These are phyloP conservation scores for Diaporthe sp. DNA, from an alignment of 2,329 filamentous ascomycete species.

Conservation along the genomic window DNA sequence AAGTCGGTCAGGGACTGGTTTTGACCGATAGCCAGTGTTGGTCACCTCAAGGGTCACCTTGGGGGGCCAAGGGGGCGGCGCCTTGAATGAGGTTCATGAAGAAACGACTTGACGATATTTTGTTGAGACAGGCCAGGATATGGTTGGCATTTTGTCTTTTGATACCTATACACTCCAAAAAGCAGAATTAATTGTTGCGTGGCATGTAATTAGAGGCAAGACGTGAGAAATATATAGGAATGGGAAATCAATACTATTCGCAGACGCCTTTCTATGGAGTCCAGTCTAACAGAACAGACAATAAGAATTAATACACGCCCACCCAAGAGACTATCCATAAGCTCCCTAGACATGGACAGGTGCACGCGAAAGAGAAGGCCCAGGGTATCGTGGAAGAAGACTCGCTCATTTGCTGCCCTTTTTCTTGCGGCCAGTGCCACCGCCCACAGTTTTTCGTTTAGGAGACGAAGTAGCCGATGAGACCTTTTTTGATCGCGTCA, in stretches of 20 bases:
- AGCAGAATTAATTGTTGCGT: not conserved
- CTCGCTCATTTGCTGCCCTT: constrained; percentile 37
- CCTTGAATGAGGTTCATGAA: constrained; percentile 22
- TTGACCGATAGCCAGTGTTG: not conserved
- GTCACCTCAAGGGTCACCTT: not conserved
- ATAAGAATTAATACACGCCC: constrained; percentile 11
- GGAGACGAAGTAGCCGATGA: constrained; percentile 47
- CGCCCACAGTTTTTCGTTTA: constrained; percentile 56
- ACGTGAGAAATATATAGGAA: not conserved
- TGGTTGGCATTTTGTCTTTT: constrained; percentile 16
- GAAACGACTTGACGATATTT: constrained; percentile 17
- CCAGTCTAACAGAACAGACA: constrained; percentile 23
- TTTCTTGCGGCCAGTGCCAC: constrained; percentile 47
- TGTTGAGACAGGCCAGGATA: not conserved
- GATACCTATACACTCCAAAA: constrained; percentile 32
- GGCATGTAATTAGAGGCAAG: not conserved
- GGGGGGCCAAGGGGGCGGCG: too few species aligned
- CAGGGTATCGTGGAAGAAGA: constrained; percentile 34
- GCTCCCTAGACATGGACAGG: constrained; percentile 2
- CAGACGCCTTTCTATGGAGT: constrained; percentile 25
- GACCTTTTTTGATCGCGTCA: constrained; percentile 51
- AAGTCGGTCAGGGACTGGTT: constrained; percentile 50
- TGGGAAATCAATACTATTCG: constrained; percentile 27
- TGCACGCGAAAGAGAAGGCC: not conserved
- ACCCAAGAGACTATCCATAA: not conserved